Percentiles rank a stretch among this genome's conserved stretches.
phyloP scores from a whole-genome alignment of 208 protist species.

The Polymyxa betae region DNA sequence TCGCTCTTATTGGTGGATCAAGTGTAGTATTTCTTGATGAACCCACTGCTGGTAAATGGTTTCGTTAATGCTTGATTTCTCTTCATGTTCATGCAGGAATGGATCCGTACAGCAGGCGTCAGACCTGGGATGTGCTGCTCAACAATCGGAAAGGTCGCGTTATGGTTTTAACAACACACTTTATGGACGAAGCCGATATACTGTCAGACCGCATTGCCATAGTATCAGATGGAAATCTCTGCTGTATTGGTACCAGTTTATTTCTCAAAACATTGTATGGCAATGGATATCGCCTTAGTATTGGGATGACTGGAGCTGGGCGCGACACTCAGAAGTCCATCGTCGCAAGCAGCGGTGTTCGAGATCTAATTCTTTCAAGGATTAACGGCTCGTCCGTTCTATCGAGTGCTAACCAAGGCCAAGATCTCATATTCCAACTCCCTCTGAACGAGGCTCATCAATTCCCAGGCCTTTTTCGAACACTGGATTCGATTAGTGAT shows the following conservation, averaged over 20 bases:
- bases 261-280: conserved; percentile 61
- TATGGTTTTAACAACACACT: conserved; percentile 68
- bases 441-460: not conserved
- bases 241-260: conserved; percentile 52
- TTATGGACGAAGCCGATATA: conserved; percentile 66
- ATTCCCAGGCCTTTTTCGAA: conserved; percentile 53
- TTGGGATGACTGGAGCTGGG: not conserved
- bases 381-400: not conserved
- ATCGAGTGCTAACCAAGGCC: not conserved
- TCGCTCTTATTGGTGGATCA: conserved; percentile 64
- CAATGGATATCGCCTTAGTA: conserved; percentile 57
- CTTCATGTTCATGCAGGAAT: conserved; percentile 58
- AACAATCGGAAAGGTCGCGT: not conserved
- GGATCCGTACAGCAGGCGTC: conserved; percentile 58
- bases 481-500: conserved; percentile 25
- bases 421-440: conserved; percentile 31
- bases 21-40: conserved; percentile 64
- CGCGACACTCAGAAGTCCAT: not conserved
- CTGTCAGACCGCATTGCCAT: conserved; percentile 61
- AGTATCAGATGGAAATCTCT: conserved; percentile 55
- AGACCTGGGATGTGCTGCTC: conserved; percentile 59
- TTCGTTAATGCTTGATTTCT: not conserved
- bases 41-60: not conserved
- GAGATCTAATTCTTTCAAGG: not conserved
- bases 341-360: not conserved